Evolutionary conservation across 306 rosid species (phyloP), one percentile per base, ranked within the genome.

Genomic region (Gillenia trifoliata): DNA sequence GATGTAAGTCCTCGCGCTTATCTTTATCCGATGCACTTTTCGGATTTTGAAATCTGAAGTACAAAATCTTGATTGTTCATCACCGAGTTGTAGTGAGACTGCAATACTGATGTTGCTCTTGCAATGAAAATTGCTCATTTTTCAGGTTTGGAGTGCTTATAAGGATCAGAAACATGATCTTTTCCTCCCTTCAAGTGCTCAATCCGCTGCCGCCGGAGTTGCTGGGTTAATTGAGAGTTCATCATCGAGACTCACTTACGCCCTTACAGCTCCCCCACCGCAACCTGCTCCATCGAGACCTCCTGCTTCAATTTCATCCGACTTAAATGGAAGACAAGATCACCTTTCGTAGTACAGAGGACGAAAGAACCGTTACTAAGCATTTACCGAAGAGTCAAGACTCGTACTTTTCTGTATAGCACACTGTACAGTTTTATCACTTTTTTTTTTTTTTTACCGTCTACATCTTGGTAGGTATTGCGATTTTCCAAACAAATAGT

Each of bases 161-260:
- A 94, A 94, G 84, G 99, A 92, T 81, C 99, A 94, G 86, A 94
- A 88, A 78, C 99, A 94, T 64, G 99, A 94, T 69, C 96, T 94
- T 71, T 94, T 94, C 91, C 94, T 94, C 67, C 99, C 99, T 66
- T 94, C 99, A 66, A 94, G 92, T 74, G 99, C 99, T 75, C 99
- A 92, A 81, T 94, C 97, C 22, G 99, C 99, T 49, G 96, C 96
- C 6, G 99, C 99, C 19, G 99, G 99, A 68, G 90, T 94, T 66
- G 99, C 99, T 60, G 99, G 99, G 77, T 84, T 94, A 70, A 92
- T 94, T 3, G 99, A 94, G 81, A 94, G 80, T 72, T 90, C 99
- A 74, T 89, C 98, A 1, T 93, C 99, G 6, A 82, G 96, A 74
- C 89, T 94, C 77, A 86, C 96, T 12, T 81, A 92, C 50, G 92